Conservation (phyloP, 768 basidiomycete species). For the Trametes punicea region DNA sequence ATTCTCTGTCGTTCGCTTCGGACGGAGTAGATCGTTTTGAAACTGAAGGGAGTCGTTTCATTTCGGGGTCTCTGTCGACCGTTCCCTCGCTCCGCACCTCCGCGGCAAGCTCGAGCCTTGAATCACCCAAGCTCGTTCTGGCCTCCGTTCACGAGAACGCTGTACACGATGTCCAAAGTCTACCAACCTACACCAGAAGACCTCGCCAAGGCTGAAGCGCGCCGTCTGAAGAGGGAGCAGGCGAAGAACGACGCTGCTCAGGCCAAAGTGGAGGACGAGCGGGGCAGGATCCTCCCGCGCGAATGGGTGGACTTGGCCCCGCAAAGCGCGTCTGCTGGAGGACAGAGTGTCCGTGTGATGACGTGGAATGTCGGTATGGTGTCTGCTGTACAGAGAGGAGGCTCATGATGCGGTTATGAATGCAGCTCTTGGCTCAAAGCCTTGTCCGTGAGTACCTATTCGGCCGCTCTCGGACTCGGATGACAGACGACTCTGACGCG, state of each 20-base stretch:
- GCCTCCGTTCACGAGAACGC: not conserved
- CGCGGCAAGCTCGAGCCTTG: not conserved
- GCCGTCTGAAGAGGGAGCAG: constrained; percentile 34
- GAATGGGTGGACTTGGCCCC: constrained; percentile 36
- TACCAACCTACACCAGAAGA: constrained; percentile 51
- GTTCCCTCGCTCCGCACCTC: not conserved
- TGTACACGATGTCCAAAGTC: constrained; percentile 13
- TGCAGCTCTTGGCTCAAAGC: constrained; percentile 71
- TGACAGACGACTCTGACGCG: not conserved
- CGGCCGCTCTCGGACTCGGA: not conserved
- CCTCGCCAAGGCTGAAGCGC: constrained; percentile 49
- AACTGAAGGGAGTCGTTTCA: not conserved
- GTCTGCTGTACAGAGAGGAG: not conserved
- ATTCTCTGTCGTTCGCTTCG: no score
- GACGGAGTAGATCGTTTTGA: no score
- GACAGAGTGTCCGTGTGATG: constrained; percentile 48
- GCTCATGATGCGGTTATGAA: constrained; percentile 14
- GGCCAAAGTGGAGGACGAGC: constrained; percentile 20
- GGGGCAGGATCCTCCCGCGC: constrained; percentile 29
- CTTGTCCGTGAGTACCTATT: constrained; percentile 62
- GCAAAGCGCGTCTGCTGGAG: not conserved
- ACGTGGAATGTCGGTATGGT: constrained; percentile 76
- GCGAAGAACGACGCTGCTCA: constrained; percentile 20
- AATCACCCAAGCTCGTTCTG: not conserved
- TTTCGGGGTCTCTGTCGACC: constrained; percentile 3